phyloP scores from a whole-genome alignment of 2,329 filamentous ascomycete genomes.

The Aspergillus clavatus region DNA sequence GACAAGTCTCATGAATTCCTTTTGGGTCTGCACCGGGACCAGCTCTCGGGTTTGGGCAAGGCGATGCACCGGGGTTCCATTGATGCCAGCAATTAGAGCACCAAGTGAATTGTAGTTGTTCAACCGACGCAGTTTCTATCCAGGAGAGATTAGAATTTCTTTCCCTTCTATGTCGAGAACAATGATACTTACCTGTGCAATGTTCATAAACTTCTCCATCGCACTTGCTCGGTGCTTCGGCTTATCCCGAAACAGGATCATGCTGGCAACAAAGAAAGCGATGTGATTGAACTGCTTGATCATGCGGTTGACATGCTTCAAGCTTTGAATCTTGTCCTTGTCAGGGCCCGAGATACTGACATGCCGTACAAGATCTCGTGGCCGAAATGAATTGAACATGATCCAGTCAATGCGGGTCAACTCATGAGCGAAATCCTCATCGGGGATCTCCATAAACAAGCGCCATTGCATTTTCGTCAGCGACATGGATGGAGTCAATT shows the following conservation, averaged over 20 bases:
- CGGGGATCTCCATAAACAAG: slow-evolving; percentile 78
- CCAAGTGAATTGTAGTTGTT: slow-evolving; percentile 98
- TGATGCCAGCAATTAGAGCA: slow-evolving; percentile 89
- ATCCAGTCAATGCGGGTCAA: slow-evolving; percentile 96
- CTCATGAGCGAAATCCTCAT: slow-evolving; percentile 83
- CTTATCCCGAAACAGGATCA: slow-evolving; percentile 87
- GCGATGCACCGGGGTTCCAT: slow-evolving; percentile 79
- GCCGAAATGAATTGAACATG: slow-evolving; percentile 92
- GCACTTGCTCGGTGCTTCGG: slow-evolving; percentile 88
- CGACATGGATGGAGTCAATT: slow-evolving; percentile 63
- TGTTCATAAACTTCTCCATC: slow-evolving; percentile 91
- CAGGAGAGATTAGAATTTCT: slow-evolving; percentile 8
- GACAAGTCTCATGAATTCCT: slow-evolving; percentile 80
- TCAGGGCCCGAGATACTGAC: slow-evolving; percentile 63
- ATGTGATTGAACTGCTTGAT: slow-evolving; percentile 87
- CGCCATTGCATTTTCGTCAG: slow-evolving; percentile 86
- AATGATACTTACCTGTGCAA: slow-evolving; percentile 56
- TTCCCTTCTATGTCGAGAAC: not conserved
- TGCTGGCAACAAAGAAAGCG: slow-evolving; percentile 75
- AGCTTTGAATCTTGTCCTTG: slow-evolving; percentile 58
- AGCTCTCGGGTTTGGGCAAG: slow-evolving; percentile 73
- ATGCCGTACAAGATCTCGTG: slow-evolving; percentile 87
- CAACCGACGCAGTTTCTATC: slow-evolving; percentile 70
- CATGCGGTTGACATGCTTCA: slow-evolving; percentile 90
- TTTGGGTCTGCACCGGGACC: slow-evolving; percentile 66